Conservation (phyloP, 305 asterid genomes). For the Fraxinus latifolia region DNA sequence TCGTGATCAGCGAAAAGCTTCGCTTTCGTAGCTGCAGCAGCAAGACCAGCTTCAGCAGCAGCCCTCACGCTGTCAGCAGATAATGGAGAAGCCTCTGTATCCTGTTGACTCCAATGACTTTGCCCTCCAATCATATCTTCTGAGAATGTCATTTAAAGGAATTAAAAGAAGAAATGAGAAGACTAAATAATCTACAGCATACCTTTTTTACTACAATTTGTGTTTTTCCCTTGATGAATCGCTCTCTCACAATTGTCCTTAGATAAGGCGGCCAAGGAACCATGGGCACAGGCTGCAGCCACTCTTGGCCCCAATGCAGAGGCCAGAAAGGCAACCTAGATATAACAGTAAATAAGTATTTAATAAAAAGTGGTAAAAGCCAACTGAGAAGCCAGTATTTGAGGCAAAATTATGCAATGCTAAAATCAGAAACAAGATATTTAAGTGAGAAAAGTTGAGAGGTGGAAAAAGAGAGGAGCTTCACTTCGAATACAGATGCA, state of each 20-base stretch:
- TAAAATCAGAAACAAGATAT: conserved; percentile 7
- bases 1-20: conserved; percentile 99
- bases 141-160: conserved; percentile 23
- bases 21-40: conserved; percentile 84
- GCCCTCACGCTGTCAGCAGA: conserved; percentile 60
- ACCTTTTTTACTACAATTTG: conserved; percentile 45
- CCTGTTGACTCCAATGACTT: conserved; percentile 47
- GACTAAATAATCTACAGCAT: conserved; percentile 10
- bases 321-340: conserved; percentile 89
- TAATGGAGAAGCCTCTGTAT: conserved; percentile 49
- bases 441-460: background rate
- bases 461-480: conserved; percentile 12
- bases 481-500: background rate
- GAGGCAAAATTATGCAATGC: conserved; percentile 14
- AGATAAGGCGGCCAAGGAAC: conserved; percentile 68
- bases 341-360: conserved; percentile 24
- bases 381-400: background rate
- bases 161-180: conserved; percentile 11
- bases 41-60: conserved; percentile 90
- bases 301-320: conserved; percentile 96
- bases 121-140: conserved; percentile 27
- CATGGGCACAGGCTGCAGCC: conserved; percentile 99
- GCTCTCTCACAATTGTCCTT: conserved; percentile 53
- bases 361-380: conserved; percentile 10
- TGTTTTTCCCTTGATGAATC: conserved; percentile 39